Percentiles rank a stretch among this genome's conserved stretches.
phyloP scores from a whole-genome alignment of 495 filamentous ascomycete genomes.

The Hypoxylon trugodes region DNA sequence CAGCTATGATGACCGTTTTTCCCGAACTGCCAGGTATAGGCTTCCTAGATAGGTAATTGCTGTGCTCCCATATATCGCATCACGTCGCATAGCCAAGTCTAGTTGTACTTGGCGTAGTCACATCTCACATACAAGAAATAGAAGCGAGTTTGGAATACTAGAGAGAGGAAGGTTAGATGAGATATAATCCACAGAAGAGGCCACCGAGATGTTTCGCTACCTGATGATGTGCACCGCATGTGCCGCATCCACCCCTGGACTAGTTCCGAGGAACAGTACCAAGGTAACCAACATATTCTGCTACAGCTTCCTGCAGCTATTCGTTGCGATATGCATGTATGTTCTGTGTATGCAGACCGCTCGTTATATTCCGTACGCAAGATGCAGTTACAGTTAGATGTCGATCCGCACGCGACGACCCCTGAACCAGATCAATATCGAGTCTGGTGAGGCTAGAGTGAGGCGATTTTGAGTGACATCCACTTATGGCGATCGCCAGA shows the following conservation, averaged over 20 bases:
- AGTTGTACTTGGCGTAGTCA: conserved; percentile 8
- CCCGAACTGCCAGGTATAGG: conserved; percentile 35
- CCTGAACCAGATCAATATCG: conserved; percentile 9
- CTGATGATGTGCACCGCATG: conserved; percentile 2
- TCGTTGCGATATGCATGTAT: neutral
- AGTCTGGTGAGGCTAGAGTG: conserved; percentile 28
- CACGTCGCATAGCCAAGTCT: conserved; percentile 20
- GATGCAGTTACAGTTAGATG: conserved; percentile 24
- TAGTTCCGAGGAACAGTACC: neutral
- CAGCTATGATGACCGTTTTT: conserved; percentile 12
- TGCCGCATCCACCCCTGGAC: conserved; percentile 20
- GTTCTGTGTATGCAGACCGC: neutral
- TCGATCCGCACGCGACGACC: conserved; percentile 17
- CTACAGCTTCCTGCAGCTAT: neutral
- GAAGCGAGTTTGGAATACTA: neutral
- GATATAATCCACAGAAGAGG: conserved; percentile 8
- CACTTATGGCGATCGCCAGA: conserved; percentile 27
- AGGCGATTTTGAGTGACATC: conserved; percentile 20
- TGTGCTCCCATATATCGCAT: conserved; percentile 28
- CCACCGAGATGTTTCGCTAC: conserved; percentile 15
- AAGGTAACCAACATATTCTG: conserved; percentile 11
- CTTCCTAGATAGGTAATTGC: conserved; percentile 23
- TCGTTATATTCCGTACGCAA: conserved; percentile 3
- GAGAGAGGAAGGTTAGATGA: neutral
- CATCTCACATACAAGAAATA: conserved; percentile 1